phyloP scores from a whole-genome alignment of 2,329 filamentous ascomycete genomes.

The Knoxdaviesia capensis region DNA sequence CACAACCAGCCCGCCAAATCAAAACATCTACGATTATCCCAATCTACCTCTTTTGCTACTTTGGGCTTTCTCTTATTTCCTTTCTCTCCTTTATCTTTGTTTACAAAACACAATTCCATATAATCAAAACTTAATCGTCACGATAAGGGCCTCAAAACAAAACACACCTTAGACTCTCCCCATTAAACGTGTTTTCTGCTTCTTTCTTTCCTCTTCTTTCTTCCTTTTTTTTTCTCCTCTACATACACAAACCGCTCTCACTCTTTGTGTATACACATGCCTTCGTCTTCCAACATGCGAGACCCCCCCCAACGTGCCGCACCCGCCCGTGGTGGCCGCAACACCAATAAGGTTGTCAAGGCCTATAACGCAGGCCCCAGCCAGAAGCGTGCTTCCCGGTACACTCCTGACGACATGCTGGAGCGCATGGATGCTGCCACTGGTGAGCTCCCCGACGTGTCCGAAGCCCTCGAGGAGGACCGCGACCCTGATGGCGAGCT shows the following conservation, averaged over 20 bases:
- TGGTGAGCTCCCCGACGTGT: no score
- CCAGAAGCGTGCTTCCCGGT: background rate
- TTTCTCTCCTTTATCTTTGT: no score
- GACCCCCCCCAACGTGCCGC: background rate
- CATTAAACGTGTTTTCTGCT: background rate
- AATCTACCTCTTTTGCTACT: no score
- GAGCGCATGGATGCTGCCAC: background rate
- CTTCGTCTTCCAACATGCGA: background rate
- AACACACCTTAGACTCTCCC: conserved; percentile 1
- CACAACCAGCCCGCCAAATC: no score
- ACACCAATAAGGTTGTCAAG: conserved; percentile 3
- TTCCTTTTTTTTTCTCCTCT: background rate
- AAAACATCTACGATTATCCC: no score
- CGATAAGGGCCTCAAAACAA: background rate
- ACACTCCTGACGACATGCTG: conserved; percentile 3
- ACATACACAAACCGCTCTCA: background rate
- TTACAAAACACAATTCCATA: no score
- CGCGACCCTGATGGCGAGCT: background rate
- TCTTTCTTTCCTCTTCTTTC: background rate
- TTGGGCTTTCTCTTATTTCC: no score
- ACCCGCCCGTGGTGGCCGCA: conserved; percentile 1
- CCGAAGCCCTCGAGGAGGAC: no score
- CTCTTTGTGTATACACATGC: background rate
- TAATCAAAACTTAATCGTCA: no score
- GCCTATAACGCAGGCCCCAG: conserved; percentile 1